Conservation (phyloP, 2,329 filamentous ascomycete genomes). For the Byssochlamys sp. region DNA sequence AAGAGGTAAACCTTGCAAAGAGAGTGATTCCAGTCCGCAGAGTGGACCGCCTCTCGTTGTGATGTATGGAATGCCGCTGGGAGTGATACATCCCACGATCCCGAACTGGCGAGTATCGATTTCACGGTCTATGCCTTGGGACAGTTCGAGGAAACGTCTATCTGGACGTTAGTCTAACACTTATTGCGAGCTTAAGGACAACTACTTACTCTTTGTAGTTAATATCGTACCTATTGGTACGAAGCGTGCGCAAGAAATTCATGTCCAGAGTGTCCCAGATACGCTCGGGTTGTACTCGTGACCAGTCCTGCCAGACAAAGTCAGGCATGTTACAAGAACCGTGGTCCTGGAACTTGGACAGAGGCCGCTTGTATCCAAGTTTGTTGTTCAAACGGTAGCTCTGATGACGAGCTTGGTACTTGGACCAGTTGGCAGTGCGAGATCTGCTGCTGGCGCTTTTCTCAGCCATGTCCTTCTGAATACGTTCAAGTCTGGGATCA, state of each 20-base stretch:
- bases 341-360: constrained; percentile 52
- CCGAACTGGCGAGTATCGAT: constrained; percentile 43
- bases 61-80: constrained; percentile 52
- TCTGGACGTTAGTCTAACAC: constrained; percentile 9
- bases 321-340: constrained; percentile 47
- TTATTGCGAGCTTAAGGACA: constrained; percentile 51
- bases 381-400: constrained; percentile 41
- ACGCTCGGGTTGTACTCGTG: constrained; percentile 45
- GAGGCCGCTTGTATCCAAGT: constrained; percentile 47
- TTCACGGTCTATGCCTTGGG: constrained; percentile 62
- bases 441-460: constrained; percentile 14
- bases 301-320: constrained; percentile 45
- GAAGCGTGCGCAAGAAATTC: constrained; percentile 43
- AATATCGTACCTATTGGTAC: constrained; percentile 45
- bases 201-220: constrained; percentile 44
- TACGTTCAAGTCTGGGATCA: constrained; percentile 45
- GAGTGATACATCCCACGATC: constrained; percentile 59
- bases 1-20: constrained; percentile 59
- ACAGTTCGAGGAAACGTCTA: constrained; percentile 49
- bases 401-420: constrained; percentile 52
- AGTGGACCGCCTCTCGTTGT: constrained; percentile 53
- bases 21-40: constrained; percentile 53
- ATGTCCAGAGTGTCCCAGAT: constrained; percentile 61
- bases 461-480: constrained; percentile 39
- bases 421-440: constrained; percentile 21